Evolutionary conservation across 768 basidiomycete genomes (phyloP).

Genomic region (Termitomyces sp.): DNA sequence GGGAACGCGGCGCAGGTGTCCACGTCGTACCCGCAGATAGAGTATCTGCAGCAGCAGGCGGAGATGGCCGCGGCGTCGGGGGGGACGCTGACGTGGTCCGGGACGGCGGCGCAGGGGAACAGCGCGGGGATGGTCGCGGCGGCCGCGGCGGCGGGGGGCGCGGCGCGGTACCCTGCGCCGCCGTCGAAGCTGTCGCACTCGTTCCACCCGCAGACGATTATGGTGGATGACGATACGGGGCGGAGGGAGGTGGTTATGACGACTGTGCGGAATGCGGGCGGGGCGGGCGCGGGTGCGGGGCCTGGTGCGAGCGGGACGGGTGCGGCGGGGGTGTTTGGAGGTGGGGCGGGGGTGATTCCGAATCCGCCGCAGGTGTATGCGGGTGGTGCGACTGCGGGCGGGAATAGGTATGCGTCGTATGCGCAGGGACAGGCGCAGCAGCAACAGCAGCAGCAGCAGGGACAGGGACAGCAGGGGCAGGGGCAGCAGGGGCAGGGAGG

Average conservation of each 20-base stretch:
- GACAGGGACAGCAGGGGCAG: slow-evolving; percentile 5
- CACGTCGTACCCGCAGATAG: slow-evolving; percentile 84
- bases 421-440: slow-evolving; percentile 35
- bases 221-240: slow-evolving; percentile 55
- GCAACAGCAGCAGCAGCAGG: slow-evolving; percentile 14
- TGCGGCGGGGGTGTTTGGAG: slow-evolving; percentile 37
- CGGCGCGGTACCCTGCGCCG: slow-evolving; percentile 52
- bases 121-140: slow-evolving; percentile 16
- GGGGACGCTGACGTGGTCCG: slow-evolving; percentile 54
- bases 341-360: slow-evolving; percentile 48
- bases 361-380: slow-evolving; percentile 75
- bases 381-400: slow-evolving; percentile 43
- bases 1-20: slow-evolving; percentile 60
- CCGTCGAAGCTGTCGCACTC: slow-evolving; percentile 62
- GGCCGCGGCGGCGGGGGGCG: slow-evolving; percentile 23
- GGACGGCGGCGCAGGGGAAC: slow-evolving; percentile 6
- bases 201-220: slow-evolving; percentile 62
- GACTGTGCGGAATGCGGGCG: slow-evolving; percentile 63
- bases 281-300: slow-evolving; percentile 16
- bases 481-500: slow-evolving; percentile 27
- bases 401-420: slow-evolving; percentile 59
- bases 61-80: slow-evolving; percentile 70
- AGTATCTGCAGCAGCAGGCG: slow-evolving; percentile 90
- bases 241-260: slow-evolving; percentile 75
- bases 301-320: slow-evolving; percentile 23